Base-by-base conservation (phyloP, 139 green algal genomes). In the Ostreobium quekettii region DNA sequence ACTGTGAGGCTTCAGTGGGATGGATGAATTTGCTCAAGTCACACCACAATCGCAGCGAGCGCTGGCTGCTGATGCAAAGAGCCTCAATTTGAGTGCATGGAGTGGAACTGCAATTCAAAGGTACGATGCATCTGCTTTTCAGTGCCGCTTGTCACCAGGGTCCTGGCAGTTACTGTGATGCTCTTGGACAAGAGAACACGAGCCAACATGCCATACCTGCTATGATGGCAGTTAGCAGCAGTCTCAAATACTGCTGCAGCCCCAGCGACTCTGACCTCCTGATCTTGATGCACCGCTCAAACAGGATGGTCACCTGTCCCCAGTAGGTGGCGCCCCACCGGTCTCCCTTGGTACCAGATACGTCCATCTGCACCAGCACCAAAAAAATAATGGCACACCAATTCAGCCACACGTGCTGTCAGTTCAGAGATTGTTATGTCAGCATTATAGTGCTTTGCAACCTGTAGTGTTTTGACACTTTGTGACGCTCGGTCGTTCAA, bases 191-290 rank as follows among this genome's bases (percentile, higher is more conserved):
- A n/a, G n/a, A n/a, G n/a, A n/a, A n/a, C n/a, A n/a, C n/a, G n/a
- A n/a, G n/a, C n/a, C n/a, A n/a, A n/a, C n/a, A n/a, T n/a, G n/a
- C n/a, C n/a, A n/a, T 29, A 37, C 8, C 31, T 19, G 26, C 36
- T 35, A 76, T 48, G 19, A 70, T 24, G 19, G 64, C 62, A 2
- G 67, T 47, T 4, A 62, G n/a, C 11, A 71, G 22, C 22, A 53
- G 38, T 60, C 72, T 59, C 30, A 74, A 29, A 35, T 85, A 71
- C 8, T 57, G 76, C 76, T 82, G 76, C 36, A 39, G 31, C 3
- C 57, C 65, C 56, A 87, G 72, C 26, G 79, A 70, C 65, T 88
- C 73, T 66, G 90, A 90, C 48, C 86, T 79, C 7, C 87, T 78
- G 29, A 75, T 86, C 46, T 78, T 76, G 4, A 87, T 32, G 60